A percentile compares a stretch with the other conserved stretches of the same genome.
phyloP scores from a whole-genome alignment of 1,284 basidiomycete genomes.

The Cutaneotrichosporon arboriforme region DNA sequence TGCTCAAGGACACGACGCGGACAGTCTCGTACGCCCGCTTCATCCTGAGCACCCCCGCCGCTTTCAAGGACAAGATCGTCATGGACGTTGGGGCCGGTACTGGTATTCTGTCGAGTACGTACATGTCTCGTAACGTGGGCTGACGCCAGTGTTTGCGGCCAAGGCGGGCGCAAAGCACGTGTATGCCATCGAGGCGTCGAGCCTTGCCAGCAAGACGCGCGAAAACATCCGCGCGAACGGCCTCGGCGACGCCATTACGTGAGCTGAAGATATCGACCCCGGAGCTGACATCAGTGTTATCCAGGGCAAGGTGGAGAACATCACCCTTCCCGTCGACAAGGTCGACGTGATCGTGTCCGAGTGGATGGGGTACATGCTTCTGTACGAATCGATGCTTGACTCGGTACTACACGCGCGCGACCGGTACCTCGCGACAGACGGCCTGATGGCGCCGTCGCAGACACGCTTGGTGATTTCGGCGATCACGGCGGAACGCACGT shows the following conservation, averaged over 20 bases:
- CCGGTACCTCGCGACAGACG: conserved; percentile 56
- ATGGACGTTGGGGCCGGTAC: conserved; percentile 95
- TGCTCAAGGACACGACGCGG: conserved; percentile 74
- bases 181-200: conserved; percentile 87
- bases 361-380: conserved; percentile 91
- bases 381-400: conserved; percentile 97
- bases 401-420: conserved; percentile 61
- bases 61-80: conserved; percentile 81
- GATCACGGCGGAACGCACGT: conserved; percentile 67
- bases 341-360: conserved; percentile 94
- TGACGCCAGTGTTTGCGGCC: conserved; percentile 68
- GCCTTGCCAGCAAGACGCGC: conserved; percentile 74
- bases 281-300: conserved; percentile 57
- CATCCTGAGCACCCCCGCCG: conserved; percentile 73
- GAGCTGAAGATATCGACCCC: conserved; percentile 29
- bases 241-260: conserved; percentile 69
- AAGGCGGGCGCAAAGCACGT: conserved; percentile 86
- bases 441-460: conserved; percentile 89
- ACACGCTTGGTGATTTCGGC: conserved; percentile 77
- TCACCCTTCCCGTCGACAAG: conserved; percentile 60
- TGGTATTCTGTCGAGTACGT: conserved; percentile 69
- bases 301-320: conserved; percentile 81
- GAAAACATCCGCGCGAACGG: conserved; percentile 77
- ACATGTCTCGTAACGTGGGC: not conserved
- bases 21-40: conserved; percentile 90